These are phyloP conservation scores for Rhizopogon vinicolor DNA, from an alignment of 768 basidiomycete species.

Conservation along the genomic window DNA sequence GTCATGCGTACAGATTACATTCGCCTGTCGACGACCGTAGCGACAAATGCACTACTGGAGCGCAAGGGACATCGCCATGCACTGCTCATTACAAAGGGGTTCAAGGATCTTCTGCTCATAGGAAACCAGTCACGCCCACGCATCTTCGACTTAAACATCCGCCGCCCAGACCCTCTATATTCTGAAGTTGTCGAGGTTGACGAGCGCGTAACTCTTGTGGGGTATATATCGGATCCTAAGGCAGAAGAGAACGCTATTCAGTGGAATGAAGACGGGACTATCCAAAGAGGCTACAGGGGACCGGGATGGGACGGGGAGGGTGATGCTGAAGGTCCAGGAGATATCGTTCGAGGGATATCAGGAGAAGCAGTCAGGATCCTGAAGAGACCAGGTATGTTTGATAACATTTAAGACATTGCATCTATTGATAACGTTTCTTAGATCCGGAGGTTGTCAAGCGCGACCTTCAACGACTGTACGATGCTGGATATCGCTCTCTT, in stretches of 20 bases:
- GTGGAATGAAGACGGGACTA: constrained; percentile 69
- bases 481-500: constrained; percentile 80
- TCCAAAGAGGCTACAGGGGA: constrained; percentile 67
- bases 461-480: constrained; percentile 69
- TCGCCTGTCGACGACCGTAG: constrained; percentile 89
- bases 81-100: constrained; percentile 85
- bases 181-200: constrained; percentile 62
- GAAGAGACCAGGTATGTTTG: constrained; percentile 55
- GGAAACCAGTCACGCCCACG: constrained; percentile 93
- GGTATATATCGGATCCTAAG: constrained; percentile 86
- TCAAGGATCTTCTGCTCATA: constrained; percentile 87
- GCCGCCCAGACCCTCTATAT: constrained; percentile 73
- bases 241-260: constrained; percentile 71
- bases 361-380: constrained; percentile 88
- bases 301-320: constrained; percentile 71
- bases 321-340: constrained; percentile 73
- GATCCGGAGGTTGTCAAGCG: constrained; percentile 49
- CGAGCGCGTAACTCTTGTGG: constrained; percentile 92
- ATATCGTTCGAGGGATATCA: constrained; percentile 76
- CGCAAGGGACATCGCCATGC: constrained; percentile 93
- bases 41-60: constrained; percentile 93
- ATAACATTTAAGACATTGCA: constrained; percentile 4
- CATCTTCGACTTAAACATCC: constrained; percentile 94
- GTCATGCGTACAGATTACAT: constrained; percentile 64
- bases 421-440: constrained; percentile 16